Percentiles rank a stretch among this genome's conserved stretches.
These are phyloP conservation scores for Zopfia rhizophila DNA, from an alignment of 2,329 filamentous ascomycete species.

Conservation along the genomic window DNA sequence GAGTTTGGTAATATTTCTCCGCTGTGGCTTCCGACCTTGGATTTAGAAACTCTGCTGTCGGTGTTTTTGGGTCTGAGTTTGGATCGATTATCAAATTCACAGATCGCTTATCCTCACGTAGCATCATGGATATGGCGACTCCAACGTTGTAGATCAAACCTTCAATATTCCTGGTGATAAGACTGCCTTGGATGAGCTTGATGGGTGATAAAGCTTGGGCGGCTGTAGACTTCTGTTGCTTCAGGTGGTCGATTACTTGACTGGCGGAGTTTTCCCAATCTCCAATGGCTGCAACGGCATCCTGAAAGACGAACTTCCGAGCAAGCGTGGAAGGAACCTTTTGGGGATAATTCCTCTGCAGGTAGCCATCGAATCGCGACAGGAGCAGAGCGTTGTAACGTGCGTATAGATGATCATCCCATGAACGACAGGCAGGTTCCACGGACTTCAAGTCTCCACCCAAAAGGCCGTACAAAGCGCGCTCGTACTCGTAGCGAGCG, in stretches of 20 bases:
- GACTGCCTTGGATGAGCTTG: conserved; percentile 79
- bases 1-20: conserved; percentile 38
- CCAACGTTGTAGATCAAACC: conserved; percentile 58
- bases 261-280: conserved; percentile 62
- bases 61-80: conserved; percentile 31
- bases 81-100: conserved; percentile 46
- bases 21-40: conserved; percentile 32
- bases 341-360: conserved; percentile 66
- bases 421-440: conserved; percentile 77
- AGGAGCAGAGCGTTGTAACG: conserved; percentile 88
- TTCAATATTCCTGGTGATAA: conserved; percentile 70
- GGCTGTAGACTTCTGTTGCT: conserved; percentile 65
- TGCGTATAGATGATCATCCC: conserved; percentile 88
- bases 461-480: conserved; percentile 90
- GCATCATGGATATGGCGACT: conserved; percentile 53
- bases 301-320: conserved; percentile 71
- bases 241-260: conserved; percentile 69
- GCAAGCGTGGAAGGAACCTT: conserved; percentile 65
- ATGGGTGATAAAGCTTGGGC: conserved; percentile 71
- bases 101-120: conserved; percentile 38
- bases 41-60: conserved; percentile 25
- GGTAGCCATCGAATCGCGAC: conserved; percentile 79
- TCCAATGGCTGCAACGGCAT: conserved; percentile 71
- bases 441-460: conserved; percentile 84
- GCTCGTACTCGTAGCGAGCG: conserved; percentile 79